Conservation (phyloP, 345 rosid species). For the Adansonia digitata region DNA sequence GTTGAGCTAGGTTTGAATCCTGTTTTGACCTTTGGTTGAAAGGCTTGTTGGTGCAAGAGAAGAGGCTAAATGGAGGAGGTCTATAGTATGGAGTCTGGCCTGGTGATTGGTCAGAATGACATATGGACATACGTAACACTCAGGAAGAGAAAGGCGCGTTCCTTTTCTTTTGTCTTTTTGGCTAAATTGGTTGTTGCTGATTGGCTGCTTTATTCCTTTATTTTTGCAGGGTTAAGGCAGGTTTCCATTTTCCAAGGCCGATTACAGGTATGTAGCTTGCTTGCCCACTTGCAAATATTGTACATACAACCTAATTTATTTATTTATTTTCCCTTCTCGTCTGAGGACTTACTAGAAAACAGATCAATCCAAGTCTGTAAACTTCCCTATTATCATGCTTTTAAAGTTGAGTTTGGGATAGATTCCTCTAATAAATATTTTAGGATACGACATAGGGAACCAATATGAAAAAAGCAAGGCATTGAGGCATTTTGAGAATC, state of each 20-base stretch:
- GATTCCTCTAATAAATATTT: background rate
- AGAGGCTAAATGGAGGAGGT: background rate
- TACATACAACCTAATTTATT: background rate
- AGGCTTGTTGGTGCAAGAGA: background rate
- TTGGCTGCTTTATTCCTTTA: background rate
- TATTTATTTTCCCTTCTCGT: background rate
- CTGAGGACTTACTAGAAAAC: background rate
- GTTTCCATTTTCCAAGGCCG: background rate
- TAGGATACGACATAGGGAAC: too few species aligned
- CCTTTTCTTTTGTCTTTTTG: background rate
- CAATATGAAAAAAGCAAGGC: background rate
- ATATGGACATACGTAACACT: background rate
- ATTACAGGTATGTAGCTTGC: background rate
- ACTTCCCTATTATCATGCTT: too few species aligned
- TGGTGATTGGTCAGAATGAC: background rate
- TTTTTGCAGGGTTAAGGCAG: background rate
- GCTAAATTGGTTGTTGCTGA: background rate
- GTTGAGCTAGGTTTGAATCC: background rate
- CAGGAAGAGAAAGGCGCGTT: background rate
- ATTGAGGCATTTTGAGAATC: constrained; percentile 43
- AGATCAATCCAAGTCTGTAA: background rate
- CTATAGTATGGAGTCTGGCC: background rate
- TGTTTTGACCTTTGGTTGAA: background rate
- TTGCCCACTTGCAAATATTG: background rate
- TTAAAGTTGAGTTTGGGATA: too few species aligned